Base-by-base conservation (phyloP, 2,329 filamentous ascomycete genomes). In the Westerdykella sp. region DNA sequence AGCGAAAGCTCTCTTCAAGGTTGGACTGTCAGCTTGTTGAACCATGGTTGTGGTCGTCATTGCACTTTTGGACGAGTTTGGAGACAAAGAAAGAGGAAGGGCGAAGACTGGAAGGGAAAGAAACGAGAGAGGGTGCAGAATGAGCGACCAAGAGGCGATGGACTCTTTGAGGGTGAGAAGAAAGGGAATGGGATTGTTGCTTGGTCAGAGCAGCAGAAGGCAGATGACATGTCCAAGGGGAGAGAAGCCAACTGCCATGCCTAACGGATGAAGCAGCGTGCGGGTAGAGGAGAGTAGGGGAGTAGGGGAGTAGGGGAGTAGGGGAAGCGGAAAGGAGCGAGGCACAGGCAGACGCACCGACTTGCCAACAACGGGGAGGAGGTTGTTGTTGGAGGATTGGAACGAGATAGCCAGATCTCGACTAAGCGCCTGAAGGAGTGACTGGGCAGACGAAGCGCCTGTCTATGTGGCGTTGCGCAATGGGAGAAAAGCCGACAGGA, bases 401-500 rank as follows among this genome's bases (percentile, higher is more conserved):
- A 59, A 64, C 57, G 65, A 68, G 65, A 69, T 68, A 60, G n/a
- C 66, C 66, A 66, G 66, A 65, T 69, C 66, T 67, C 66, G 57
- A 57, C 50, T 65, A 67, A 64, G 63, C 64, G 63, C 63, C 56
- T 55, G 57, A 65, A 57, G 48, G 64, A 67, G 61, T 55, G 64
- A 63, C 60, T 59, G 54, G 58, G 50, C 49, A 47, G 56, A 56
- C 60, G 57, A 62, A 57, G 60, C 60, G 61, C 57, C 56, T 56
- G 48, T 43, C 45, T 49, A 47, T 51, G 57, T 42, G 51, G 46
- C 39, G 52, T 49, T 51, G 57, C 55, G 57, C 46, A 49, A 50
- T 47, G 37, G 48, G 48, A 46, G 45, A 43, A 53, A 48, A 51
- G 46, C 50, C 43, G 49, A 39, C 34, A 35, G 7, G 16, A 35